Percentiles rank a stretch among this genome's conserved stretches.
Evolutionary conservation across 148 eudicot species (phyloP).

Genomic region (Rhododendron williamsianum): DNA sequence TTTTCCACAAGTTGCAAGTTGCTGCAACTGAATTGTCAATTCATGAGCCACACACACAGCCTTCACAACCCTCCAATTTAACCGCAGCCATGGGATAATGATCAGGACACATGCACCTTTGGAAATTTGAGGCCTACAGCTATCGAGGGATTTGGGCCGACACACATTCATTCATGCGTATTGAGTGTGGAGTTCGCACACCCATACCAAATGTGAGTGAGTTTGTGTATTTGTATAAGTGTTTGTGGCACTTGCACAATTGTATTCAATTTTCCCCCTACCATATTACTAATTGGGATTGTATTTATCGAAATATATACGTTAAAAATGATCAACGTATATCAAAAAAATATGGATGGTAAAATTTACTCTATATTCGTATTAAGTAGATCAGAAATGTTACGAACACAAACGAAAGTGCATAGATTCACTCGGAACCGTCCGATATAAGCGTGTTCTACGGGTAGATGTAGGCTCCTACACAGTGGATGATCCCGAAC

Average conservation of each 20-base stretch:
- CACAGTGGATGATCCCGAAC: no score
- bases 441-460: no score
- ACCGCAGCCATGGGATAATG: background rate
- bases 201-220: no score
- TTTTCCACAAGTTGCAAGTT: background rate
- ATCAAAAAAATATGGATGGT: background rate
- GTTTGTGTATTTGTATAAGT: background rate
- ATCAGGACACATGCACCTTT: background rate
- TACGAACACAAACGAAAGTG: background rate
- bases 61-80: background rate
- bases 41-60: background rate
- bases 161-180: background rate
- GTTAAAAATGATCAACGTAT: no score
- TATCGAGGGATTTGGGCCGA: background rate
- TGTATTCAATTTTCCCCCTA: no score
- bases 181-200: background rate
- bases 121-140: background rate
- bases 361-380: background rate
- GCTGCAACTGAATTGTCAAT: background rate
- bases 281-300: background rate
- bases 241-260: background rate
- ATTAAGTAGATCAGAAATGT: background rate
- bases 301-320: no score
- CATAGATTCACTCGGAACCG: background rate
- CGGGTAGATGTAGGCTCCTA: no score